Evolutionary conservation across 768 basidiomycete genomes (phyloP).

Genomic region (Tephrocybe rancida): DNA sequence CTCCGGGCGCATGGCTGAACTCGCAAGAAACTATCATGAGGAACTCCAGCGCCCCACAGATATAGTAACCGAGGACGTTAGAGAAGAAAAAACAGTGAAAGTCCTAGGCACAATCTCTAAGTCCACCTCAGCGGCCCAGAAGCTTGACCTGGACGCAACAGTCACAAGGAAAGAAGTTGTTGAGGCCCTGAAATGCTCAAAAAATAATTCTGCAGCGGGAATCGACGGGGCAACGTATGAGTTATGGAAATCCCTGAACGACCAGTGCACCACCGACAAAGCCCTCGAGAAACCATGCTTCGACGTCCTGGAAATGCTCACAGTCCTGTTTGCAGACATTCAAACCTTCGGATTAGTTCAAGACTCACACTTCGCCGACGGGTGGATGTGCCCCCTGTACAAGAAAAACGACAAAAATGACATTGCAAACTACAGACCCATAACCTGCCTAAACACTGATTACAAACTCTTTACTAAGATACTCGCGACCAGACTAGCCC

Average conservation of each 20-base stretch:
- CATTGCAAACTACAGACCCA: slow-evolving; percentile 38
- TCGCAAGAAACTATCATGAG: slow-evolving; percentile 7
- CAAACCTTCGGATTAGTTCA: slow-evolving; percentile 18
- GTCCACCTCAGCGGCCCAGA: too few species aligned
- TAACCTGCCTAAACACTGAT: slow-evolving; percentile 38
- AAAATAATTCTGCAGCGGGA: slow-evolving; percentile 19
- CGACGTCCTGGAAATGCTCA: slow-evolving; percentile 13
- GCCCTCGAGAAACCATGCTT: slow-evolving; percentile 4
- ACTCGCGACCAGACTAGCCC: slow-evolving; percentile 21
- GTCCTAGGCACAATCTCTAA: too few species aligned
- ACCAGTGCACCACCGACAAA: slow-evolving; percentile 1
- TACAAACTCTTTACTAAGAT: slow-evolving; percentile 35
- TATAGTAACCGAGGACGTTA: too few species aligned
- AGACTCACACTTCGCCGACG: slow-evolving; percentile 23
- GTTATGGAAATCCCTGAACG: slow-evolving; percentile 23
- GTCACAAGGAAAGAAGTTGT: not conserved
- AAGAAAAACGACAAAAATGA: slow-evolving; percentile 36
- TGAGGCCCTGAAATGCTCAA: slow-evolving; percentile 6
- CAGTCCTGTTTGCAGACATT: slow-evolving; percentile 28
- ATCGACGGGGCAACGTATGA: slow-evolving; percentile 22
- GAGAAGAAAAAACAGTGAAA: too few species aligned
- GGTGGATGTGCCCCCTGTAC: slow-evolving; percentile 42
- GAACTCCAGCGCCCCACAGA: slow-evolving; percentile 1
- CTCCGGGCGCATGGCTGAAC: slow-evolving; percentile 1
- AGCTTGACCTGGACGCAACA: not conserved